Evolutionary conservation across 2,329 filamentous ascomycete species (phyloP).

Genomic region (Aureobasidium pullulans): DNA sequence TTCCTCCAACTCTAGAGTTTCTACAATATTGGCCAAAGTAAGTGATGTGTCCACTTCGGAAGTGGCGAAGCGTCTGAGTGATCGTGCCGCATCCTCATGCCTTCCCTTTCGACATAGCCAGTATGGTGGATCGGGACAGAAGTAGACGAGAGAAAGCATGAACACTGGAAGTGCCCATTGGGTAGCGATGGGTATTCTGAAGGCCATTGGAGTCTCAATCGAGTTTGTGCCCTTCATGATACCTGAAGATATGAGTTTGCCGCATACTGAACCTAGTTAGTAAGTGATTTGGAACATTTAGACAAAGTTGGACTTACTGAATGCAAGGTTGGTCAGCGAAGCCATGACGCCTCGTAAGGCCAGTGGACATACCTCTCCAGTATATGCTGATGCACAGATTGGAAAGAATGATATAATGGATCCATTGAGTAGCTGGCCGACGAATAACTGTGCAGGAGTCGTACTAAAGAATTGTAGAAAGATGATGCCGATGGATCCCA

Average conservation of each 20-base stretch:
- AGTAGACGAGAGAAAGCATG: slow-evolving; percentile 27
- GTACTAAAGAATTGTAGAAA: slow-evolving; percentile 11
- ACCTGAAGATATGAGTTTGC: slow-evolving; percentile 48
- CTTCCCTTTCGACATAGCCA: slow-evolving; percentile 31
- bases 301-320: slow-evolving; percentile 21
- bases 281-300: too few species aligned
- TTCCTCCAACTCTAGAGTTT: slow-evolving; percentile 1
- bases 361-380: slow-evolving; percentile 56
- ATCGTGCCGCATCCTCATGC: slow-evolving; percentile 28
- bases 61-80: slow-evolving; percentile 28
- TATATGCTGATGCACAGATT: slow-evolving; percentile 53
- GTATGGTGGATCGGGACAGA: slow-evolving; percentile 28
- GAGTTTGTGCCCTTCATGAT: slow-evolving; percentile 30
- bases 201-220: slow-evolving; percentile 33
- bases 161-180: slow-evolving; percentile 37
- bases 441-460: neutral
- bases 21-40: neutral
- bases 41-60: neutral
- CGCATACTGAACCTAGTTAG: slow-evolving; percentile 39
- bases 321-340: slow-evolving; percentile 55
- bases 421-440: slow-evolving; percentile 8
- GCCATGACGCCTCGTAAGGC: slow-evolving; percentile 52
- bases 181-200: slow-evolving; percentile 37
- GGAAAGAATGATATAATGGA: slow-evolving; percentile 38
- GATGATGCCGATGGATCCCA: neutral